A percentile compares a stretch with the other conserved stretches of the same genome.
These are phyloP conservation scores for Lactifluus volemus DNA, from an alignment of 768 basidiomycete genomes.

Conservation along the genomic window DNA sequence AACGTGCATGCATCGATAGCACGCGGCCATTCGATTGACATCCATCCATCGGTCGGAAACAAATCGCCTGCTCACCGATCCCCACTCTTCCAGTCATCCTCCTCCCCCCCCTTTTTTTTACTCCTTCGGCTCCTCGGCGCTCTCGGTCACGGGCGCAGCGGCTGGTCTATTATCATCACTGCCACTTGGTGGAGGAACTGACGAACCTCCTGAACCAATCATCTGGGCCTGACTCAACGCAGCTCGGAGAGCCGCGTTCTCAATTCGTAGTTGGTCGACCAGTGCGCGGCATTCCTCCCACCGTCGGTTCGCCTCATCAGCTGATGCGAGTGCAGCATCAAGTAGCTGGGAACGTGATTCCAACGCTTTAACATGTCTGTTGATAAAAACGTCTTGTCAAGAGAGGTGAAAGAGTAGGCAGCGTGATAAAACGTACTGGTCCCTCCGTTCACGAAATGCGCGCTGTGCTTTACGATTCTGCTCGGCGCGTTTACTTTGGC, in stretches of 20 bases:
- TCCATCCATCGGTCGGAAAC: slow-evolving; percentile 12
- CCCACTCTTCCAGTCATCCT: neutral
- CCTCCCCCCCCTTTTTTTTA: neutral
- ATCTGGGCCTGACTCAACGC: slow-evolving; percentile 45
- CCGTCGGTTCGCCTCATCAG: slow-evolving; percentile 80
- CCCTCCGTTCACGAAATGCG: slow-evolving; percentile 82
- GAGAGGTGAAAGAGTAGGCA: neutral
- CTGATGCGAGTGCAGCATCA: slow-evolving; percentile 77
- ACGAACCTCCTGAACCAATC: slow-evolving; percentile 4
- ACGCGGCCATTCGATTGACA: neutral
- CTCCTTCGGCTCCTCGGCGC: slow-evolving; percentile 13
- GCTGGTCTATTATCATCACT: slow-evolving; percentile 6
- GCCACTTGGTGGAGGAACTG: neutral
- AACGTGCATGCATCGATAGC: neutral
- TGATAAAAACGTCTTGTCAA: neutral
- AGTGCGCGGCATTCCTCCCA: slow-evolving; percentile 89
- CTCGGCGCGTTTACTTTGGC: slow-evolving; percentile 81
- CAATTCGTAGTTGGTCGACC: slow-evolving; percentile 79
- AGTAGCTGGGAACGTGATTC: slow-evolving; percentile 80
- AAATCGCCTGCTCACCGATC: slow-evolving; percentile 1
- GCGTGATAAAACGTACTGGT: slow-evolving; percentile 52
- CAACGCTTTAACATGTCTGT: slow-evolving; percentile 78
- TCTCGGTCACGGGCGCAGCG: neutral
- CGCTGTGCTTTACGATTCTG: slow-evolving; percentile 94
- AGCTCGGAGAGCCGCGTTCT: slow-evolving; percentile 70